These are phyloP conservation scores for Venturiaceae sp. DNA, from an alignment of 2,329 filamentous ascomycete species.

Conservation along the genomic window DNA sequence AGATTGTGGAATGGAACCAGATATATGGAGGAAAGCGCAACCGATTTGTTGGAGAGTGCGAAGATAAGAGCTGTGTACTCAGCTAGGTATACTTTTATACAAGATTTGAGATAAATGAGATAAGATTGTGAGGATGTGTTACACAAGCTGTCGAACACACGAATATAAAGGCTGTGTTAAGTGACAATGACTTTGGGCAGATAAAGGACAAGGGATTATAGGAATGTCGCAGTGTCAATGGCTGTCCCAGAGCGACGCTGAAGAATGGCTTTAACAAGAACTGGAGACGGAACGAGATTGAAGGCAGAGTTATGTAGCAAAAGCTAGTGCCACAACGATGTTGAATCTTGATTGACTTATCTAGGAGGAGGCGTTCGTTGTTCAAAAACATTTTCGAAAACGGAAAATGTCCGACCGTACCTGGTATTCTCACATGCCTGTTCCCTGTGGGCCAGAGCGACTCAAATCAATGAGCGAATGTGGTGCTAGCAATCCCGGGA, in stretches of 20 bases:
- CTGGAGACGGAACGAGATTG: background rate
- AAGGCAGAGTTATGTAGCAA: background rate
- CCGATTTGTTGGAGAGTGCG: background rate
- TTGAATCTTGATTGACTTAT: background rate
- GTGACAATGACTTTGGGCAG: too few species aligned
- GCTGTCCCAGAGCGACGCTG: background rate
- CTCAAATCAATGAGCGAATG: background rate
- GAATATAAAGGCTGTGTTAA: too few species aligned
- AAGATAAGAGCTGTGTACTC: background rate
- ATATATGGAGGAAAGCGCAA: background rate
- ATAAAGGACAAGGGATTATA: background rate
- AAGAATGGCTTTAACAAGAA: background rate
- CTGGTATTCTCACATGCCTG: background rate
- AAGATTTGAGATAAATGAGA: background rate
- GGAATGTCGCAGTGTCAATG: background rate
- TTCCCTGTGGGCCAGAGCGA: background rate
- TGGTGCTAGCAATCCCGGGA: background rate
- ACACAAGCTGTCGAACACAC: background rate
- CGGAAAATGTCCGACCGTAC: background rate
- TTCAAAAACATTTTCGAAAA: background rate
- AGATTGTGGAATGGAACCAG: too few species aligned
- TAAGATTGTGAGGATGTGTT: background rate
- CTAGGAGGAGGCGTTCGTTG: background rate
- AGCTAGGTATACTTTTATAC: background rate
- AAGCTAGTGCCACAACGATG: background rate